These are phyloP conservation scores for Globisporangium irregulare DNA, from an alignment of 352 stramenopile species.

Conservation along the genomic window DNA sequence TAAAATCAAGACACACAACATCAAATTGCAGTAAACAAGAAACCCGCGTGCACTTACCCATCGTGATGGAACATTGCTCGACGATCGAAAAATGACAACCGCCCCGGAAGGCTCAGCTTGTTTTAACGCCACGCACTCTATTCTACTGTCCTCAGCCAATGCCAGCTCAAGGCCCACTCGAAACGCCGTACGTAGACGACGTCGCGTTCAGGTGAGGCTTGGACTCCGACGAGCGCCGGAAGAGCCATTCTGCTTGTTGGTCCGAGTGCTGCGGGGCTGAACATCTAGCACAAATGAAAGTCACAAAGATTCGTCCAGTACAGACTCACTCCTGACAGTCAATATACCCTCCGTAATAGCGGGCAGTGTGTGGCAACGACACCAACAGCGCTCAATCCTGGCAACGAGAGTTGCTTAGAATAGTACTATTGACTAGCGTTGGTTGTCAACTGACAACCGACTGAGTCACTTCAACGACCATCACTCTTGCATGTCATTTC, in stretches of 20 bases:
- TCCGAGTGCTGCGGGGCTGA: neutral
- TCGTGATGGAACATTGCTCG: neutral
- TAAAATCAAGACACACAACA: neutral
- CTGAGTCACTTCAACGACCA: slow-evolving; percentile 3
- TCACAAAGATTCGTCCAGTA: neutral
- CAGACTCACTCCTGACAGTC: neutral
- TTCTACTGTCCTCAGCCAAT: neutral
- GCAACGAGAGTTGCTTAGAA: too few species aligned
- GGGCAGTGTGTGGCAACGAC: too few species aligned
- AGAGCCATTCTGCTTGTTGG: neutral
- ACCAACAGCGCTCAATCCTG: neutral
- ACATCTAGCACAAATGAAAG: neutral
- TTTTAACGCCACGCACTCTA: neutral
- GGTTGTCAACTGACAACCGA: neutral
- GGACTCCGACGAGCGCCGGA: neutral
- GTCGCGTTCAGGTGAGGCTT: neutral
- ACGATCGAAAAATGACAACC: neutral
- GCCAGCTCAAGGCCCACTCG: neutral
- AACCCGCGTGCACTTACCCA: neutral
- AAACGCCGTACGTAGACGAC: neutral
- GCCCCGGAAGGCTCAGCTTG: neutral
- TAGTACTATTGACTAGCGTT: too few species aligned
- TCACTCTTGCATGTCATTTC: neutral
- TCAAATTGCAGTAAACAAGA: neutral
- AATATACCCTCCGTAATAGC: neutral